Base-by-base conservation (phyloP, 176 grass and related monocot species). In the Elaeis guineensis region DNA sequence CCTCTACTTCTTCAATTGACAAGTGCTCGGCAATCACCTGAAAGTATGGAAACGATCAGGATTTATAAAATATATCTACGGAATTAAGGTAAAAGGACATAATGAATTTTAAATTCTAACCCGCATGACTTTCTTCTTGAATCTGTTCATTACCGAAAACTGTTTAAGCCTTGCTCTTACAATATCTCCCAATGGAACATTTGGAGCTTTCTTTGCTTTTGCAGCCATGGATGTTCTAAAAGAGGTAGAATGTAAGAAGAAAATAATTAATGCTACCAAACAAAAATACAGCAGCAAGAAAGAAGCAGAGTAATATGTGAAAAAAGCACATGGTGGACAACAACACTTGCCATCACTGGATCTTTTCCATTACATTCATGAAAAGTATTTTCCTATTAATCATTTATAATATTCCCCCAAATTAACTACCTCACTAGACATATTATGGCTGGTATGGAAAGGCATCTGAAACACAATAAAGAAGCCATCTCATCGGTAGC, bases 71-170 rank as follows among this genome's bases (percentile, higher is more conserved):
- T 4, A 5, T 35, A 12, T 44, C 11, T 44, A 44, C 35, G 14
- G 9, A 44, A 44, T 44, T 44, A 44, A 44, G 35, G 9, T 44
- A 44, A 44, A 35, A 44, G 35, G 8, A 44, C 35, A 44, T 1
- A 12, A 44, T 44, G 35, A 35, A 44, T 12, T 44, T 44, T 44
- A 44, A 44, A 44, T 44, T 70, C 75, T 70, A 19, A 78, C 75
- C 30, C 84, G 77, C 89, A 93, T 93, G 3, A 80, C 89, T 76
- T 84, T 93, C 80, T 93, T 93, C 75, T 93, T 93, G 67, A 93
- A 78, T 69, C 64, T 80, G 72, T 93, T 93, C 89, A 93, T 93
- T 6, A 86, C 74, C 0, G 84, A 78, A 72, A 93, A 93, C 69
- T 93, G 89, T 69, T 87, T 86, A 16, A 93, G 77, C 21, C 84